Percentiles rank a stretch among this genome's conserved stretches.
Evolutionary conservation across 2,329 filamentous ascomycete genomes (phyloP).

Genomic region (Fusarium vanettenii): DNA sequence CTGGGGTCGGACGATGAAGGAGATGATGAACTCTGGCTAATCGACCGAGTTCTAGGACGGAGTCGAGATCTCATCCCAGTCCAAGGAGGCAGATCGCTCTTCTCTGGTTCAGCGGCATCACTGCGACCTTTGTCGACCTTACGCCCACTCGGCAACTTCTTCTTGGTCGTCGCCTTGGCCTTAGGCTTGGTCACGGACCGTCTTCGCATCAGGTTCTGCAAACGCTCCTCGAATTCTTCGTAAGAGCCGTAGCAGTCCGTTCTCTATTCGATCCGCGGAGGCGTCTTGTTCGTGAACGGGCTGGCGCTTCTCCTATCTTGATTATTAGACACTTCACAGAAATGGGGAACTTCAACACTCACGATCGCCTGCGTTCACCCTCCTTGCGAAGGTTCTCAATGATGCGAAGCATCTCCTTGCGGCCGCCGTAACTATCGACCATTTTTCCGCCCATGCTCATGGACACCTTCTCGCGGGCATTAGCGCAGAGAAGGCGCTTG

Average conservation of each 20-base stretch:
- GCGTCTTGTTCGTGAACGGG: constrained; percentile 53
- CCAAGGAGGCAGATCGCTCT: constrained; percentile 20
- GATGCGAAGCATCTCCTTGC: constrained; percentile 91
- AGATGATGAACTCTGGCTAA: background rate
- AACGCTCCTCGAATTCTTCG: constrained; percentile 43
- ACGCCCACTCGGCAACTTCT: background rate
- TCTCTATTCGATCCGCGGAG: constrained; percentile 57
- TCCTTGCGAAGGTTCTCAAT: constrained; percentile 90
- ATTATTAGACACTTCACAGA: constrained; percentile 27
- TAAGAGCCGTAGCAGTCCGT: constrained; percentile 48
- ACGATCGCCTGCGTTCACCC: constrained; percentile 85
- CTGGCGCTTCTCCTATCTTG: constrained; percentile 52
- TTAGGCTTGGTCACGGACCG: background rate
- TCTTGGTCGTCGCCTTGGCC: background rate
- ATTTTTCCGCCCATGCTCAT: constrained; percentile 92
- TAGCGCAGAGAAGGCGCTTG: constrained; percentile 82
- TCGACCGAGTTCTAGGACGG: background rate
- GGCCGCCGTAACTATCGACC: constrained; percentile 81
- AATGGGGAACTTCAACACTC: constrained; percentile 52
- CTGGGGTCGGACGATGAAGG: constrained; percentile 3
- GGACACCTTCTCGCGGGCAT: constrained; percentile 85
- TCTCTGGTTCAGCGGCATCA: background rate
- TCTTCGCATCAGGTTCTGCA: constrained; percentile 23
- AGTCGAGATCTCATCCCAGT: constrained; percentile 16
- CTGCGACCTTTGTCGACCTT: background rate